phyloP scores from a whole-genome alignment of 2,329 filamentous ascomycete genomes.

The Venturia nashicola region DNA sequence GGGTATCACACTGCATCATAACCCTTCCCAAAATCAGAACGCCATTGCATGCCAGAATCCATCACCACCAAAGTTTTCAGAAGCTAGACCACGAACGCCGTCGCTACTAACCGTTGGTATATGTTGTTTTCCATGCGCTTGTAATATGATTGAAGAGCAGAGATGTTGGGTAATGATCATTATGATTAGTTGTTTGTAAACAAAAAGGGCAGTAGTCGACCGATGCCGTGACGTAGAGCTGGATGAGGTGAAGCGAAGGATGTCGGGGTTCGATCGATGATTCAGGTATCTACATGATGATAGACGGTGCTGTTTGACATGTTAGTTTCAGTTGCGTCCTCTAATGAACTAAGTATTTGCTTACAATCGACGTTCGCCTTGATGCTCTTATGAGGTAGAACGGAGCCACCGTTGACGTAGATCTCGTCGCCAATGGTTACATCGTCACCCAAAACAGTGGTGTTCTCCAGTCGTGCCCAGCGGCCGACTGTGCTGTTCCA shows the following conservation, averaged over 20 bases:
- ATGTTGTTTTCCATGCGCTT: constrained; percentile 1
- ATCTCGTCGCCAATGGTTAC: constrained; percentile 97
- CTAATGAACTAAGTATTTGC: constrained; percentile 11
- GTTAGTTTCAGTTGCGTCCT: background rate
- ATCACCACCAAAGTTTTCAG: background rate
- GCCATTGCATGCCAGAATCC: background rate
- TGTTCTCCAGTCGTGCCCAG: constrained; percentile 95
- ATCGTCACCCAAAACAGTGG: constrained; percentile 94
- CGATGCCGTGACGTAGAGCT: background rate
- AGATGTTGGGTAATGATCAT: background rate
- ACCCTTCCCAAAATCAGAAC: background rate
- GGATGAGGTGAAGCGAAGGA: background rate
- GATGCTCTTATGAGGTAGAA: constrained; percentile 97
- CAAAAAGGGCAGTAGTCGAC: background rate
- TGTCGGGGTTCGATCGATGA: background rate
- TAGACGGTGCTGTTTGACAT: constrained; percentile 27
- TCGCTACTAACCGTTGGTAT: background rate
- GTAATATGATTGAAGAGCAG: background rate
- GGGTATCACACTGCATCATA: background rate
- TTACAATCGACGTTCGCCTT: constrained; percentile 80
- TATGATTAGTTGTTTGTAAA: background rate
- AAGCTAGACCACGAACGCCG: background rate
- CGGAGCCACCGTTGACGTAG: constrained; percentile 92
- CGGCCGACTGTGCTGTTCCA: constrained; percentile 95
- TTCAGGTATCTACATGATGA: constrained; percentile 33